A percentile compares a stretch with the other conserved stretches of the same genome.
Conservation (phyloP, 2,329 filamentous ascomycete species). For the Xylariaceae sp. region DNA sequence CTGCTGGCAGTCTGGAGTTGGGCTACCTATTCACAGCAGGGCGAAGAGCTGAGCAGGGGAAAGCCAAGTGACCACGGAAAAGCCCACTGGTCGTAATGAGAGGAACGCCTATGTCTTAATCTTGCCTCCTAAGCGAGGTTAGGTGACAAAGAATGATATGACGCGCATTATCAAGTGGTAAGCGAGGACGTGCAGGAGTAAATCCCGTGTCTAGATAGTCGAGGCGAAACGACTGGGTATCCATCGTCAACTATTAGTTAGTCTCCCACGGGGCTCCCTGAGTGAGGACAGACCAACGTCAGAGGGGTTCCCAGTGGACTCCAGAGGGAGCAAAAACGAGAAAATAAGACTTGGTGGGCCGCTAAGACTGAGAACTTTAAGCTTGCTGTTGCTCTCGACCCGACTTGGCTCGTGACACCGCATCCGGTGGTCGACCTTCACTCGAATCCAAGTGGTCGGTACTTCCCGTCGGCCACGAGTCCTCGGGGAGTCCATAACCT, state of each 20-base stretch:
- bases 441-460: slow-evolving; percentile 14
- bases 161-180: not conserved
- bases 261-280: not conserved
- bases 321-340: not conserved
- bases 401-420: slow-evolving; percentile 13
- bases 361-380: slow-evolving; percentile 1
- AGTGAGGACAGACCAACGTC: slow-evolving; percentile 1
- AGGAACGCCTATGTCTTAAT: not conserved
- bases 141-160: not conserved
- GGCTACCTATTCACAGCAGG: not conserved
- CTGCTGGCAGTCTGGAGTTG: not conserved
- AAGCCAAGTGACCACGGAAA: not conserved
- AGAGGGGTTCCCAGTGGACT: not conserved
- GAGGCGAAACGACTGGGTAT: not conserved
- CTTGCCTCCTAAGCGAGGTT: not conserved
- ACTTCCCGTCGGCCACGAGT: slow-evolving; percentile 14
- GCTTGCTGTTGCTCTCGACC: slow-evolving; percentile 2
- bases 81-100: not conserved
- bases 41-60: not conserved
- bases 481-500: slow-evolving; percentile 5
- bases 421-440: slow-evolving; percentile 8
- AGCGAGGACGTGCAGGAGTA: not conserved
- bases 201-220: not conserved
- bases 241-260: not conserved
- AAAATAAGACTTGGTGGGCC: slow-evolving; percentile 5